Percentiles rank a stretch among this genome's conserved stretches.
Conservation (phyloP, 2,329 filamentous ascomycete genomes). For the Cercospora sp. region DNA sequence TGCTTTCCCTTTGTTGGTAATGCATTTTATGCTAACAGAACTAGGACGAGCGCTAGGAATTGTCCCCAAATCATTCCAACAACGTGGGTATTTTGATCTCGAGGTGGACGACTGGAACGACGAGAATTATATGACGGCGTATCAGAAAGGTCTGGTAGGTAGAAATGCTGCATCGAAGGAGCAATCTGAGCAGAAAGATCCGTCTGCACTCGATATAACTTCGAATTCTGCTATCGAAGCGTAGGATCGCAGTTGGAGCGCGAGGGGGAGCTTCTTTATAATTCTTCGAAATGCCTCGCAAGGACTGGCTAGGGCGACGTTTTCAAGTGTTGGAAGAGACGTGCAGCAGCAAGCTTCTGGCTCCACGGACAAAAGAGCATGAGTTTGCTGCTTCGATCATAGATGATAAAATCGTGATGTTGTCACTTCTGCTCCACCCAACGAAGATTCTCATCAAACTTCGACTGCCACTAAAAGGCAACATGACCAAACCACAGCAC, state of each 20-base stretch:
- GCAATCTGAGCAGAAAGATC: neutral
- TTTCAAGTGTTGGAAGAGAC: neutral
- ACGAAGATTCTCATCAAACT: too few species aligned
- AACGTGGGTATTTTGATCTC: conserved; percentile 14
- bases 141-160: neutral
- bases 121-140: conserved; percentile 9
- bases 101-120: conserved; percentile 18
- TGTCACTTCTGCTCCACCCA: too few species aligned
- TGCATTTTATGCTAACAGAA: neutral
- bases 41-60: conserved; percentile 30
- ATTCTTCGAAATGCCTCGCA: neutral
- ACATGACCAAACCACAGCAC: neutral
- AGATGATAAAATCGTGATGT: neutral
- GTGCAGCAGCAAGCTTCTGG: neutral
- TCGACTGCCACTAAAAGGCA: neutral
- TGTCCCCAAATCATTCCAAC: conserved; percentile 19
- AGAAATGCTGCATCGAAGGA: neutral
- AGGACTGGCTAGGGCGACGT: neutral
- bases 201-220: neutral
- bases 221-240: neutral
- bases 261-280: neutral
- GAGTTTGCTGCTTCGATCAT: neutral
- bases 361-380: neutral
- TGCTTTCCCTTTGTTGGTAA: neutral
- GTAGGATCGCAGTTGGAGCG: neutral